Conservation (phyloP, 202 grass and related monocot genomes). For the Setaria viridis region DNA sequence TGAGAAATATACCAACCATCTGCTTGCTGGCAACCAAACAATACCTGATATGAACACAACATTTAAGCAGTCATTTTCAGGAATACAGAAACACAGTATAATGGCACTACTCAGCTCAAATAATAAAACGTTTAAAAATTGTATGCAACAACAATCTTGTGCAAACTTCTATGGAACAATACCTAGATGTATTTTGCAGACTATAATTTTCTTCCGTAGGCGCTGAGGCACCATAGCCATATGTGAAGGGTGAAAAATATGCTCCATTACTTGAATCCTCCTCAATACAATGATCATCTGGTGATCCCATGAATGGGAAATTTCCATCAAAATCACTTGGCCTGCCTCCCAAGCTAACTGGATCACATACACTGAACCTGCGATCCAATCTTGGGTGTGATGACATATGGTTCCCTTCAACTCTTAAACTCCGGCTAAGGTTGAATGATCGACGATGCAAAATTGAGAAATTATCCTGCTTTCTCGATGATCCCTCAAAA, state of each 20-base stretch:
- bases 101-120: not conserved
- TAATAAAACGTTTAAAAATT: not conserved
- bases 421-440: constrained; percentile 85
- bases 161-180: constrained; percentile 8
- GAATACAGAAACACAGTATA: constrained; percentile 8
- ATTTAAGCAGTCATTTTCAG: constrained; percentile 38
- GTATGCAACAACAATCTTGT: not conserved
- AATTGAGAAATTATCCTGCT: constrained; percentile 60
- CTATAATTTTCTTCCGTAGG: constrained; percentile 59
- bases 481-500: constrained; percentile 77
- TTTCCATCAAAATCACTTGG: constrained; percentile 82
- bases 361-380: constrained; percentile 83
- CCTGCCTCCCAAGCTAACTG: constrained; percentile 58
- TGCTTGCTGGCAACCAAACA: constrained; percentile 97
- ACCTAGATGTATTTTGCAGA: constrained; percentile 68
- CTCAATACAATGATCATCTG: constrained; percentile 60
- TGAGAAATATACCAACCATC: constrained; percentile 99
- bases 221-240: constrained; percentile 52
- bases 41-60: constrained; percentile 65
- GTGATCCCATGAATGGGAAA: constrained; percentile 64
- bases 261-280: constrained; percentile 56
- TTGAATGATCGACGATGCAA: constrained; percentile 87
- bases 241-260: constrained; percentile 62
- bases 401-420: constrained; percentile 63
- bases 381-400: constrained; percentile 73